Evolutionary conservation across 352 stramenopile genomes (phyloP).

Genomic region (Globisporangium emineosum): DNA sequence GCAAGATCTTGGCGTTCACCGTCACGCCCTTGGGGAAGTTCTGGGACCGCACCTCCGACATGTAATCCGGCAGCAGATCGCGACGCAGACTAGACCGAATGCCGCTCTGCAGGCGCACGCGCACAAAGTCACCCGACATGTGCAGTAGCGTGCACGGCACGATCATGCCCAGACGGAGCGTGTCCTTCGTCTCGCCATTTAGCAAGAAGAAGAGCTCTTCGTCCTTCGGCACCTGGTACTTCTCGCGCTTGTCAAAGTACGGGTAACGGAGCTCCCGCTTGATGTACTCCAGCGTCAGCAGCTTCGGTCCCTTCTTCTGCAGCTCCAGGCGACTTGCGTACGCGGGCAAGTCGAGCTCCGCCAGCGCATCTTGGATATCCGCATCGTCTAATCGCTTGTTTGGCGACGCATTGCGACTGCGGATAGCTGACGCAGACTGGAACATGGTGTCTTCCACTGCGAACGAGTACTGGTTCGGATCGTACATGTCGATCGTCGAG

Average conservation of each 20-base stretch:
- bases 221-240: slow-evolving; percentile 82
- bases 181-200: slow-evolving; percentile 80
- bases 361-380: slow-evolving; percentile 86
- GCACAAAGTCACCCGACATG: slow-evolving; percentile 82
- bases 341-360: slow-evolving; percentile 82
- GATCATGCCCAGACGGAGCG: slow-evolving; percentile 81
- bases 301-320: slow-evolving; percentile 87
- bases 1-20: slow-evolving; percentile 84
- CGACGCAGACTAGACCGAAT: slow-evolving; percentile 77
- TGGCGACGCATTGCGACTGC: slow-evolving; percentile 49
- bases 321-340: slow-evolving; percentile 85
- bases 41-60: slow-evolving; percentile 55
- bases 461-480: slow-evolving; percentile 89
- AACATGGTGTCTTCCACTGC: slow-evolving; percentile 91
- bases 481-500: slow-evolving; percentile 90
- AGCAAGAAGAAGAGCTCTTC: slow-evolving; percentile 87
- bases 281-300: slow-evolving; percentile 86
- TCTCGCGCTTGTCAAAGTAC: slow-evolving; percentile 86
- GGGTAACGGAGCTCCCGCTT: slow-evolving; percentile 88
- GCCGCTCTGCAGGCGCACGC: slow-evolving; percentile 79
- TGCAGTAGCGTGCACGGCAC: slow-evolving; percentile 82
- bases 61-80: slow-evolving; percentile 79
- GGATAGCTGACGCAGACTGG: slow-evolving; percentile 83
- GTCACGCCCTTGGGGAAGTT: slow-evolving; percentile 80
- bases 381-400: slow-evolving; percentile 61